A percentile compares a stretch with the other conserved stretches of the same genome.
These are phyloP conservation scores for Cytospora piceicola DNA, from an alignment of 2,329 filamentous ascomycete species.

Conservation along the genomic window DNA sequence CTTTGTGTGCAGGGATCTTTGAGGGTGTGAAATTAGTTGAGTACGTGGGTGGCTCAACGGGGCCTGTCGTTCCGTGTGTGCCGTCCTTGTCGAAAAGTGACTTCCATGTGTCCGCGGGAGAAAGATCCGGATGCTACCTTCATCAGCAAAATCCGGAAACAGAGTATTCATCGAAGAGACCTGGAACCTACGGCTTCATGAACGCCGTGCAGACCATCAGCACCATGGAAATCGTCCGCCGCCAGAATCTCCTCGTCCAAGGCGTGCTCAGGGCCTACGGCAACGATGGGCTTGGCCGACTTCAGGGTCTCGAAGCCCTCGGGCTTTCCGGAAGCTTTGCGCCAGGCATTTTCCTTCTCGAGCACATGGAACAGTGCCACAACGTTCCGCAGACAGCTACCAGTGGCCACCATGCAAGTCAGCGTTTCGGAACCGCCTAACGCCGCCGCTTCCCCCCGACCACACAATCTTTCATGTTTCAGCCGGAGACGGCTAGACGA, in stretches of 20 bases:
- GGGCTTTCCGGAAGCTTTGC: conserved; percentile 66
- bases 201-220: conserved; percentile 77
- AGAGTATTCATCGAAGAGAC: background rate
- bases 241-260: conserved; percentile 80
- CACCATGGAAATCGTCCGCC: conserved; percentile 84
- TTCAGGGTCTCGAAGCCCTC: conserved; percentile 75
- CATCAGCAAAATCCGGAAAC: conserved; percentile 15
- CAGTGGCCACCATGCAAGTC: conserved; percentile 4
- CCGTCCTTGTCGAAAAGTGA: conserved; percentile 60
- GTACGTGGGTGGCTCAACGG: conserved; percentile 49
- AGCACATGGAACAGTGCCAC: conserved; percentile 91
- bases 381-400: conserved; percentile 82
- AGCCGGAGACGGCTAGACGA: conserved; percentile 2
- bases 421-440: background rate
- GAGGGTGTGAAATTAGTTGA: conserved; percentile 75
- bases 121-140: conserved; percentile 69
- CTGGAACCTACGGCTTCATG: conserved; percentile 57
- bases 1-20: conserved; percentile 72
- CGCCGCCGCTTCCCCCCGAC: background rate
- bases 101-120: conserved; percentile 74
- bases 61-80: conserved; percentile 35
- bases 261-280: conserved; percentile 84
- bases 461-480: conserved; percentile 19
- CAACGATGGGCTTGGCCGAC: conserved; percentile 77
- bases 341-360: conserved; percentile 86